These are phyloP conservation scores for Colletotrichum godetiae DNA, from an alignment of 2,329 filamentous ascomycete species.

Conservation along the genomic window DNA sequence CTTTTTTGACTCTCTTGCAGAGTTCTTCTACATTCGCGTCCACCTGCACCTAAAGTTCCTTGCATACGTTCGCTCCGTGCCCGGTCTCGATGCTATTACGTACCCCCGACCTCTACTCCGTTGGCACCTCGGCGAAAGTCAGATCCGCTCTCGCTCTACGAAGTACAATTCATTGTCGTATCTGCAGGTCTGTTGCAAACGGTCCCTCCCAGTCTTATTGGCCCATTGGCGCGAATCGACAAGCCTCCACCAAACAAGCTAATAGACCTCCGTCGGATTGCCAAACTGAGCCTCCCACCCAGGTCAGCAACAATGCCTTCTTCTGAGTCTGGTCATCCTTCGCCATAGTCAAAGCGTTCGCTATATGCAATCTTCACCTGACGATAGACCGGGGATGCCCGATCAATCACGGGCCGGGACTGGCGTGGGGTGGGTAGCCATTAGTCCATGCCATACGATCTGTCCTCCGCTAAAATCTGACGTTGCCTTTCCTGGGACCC, in stretches of 20 bases:
- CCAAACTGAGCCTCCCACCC: neutral
- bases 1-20: neutral
- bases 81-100: neutral
- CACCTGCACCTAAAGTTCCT: neutral
- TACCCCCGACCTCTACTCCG: neutral
- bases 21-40: neutral
- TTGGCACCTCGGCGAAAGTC: neutral
- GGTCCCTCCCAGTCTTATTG: neutral
- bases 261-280: neutral
- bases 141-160: neutral
- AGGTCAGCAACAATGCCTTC: conserved; percentile 19
- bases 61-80: neutral
- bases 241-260: neutral
- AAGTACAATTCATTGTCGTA: neutral
- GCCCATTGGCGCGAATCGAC: neutral
- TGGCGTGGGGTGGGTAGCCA: neutral
- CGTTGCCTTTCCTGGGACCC: conserved; percentile 25
- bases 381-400: neutral
- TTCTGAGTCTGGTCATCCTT: conserved; percentile 3
- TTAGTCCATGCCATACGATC: conserved; percentile 16
- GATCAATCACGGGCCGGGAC: conserved; percentile 11
- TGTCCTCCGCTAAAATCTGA: conserved; percentile 33
- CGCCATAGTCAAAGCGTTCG: neutral
- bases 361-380: neutral
- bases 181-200: neutral